Conservation (phyloP, 108 stramenopile species). For the Seminavis robusta region DNA sequence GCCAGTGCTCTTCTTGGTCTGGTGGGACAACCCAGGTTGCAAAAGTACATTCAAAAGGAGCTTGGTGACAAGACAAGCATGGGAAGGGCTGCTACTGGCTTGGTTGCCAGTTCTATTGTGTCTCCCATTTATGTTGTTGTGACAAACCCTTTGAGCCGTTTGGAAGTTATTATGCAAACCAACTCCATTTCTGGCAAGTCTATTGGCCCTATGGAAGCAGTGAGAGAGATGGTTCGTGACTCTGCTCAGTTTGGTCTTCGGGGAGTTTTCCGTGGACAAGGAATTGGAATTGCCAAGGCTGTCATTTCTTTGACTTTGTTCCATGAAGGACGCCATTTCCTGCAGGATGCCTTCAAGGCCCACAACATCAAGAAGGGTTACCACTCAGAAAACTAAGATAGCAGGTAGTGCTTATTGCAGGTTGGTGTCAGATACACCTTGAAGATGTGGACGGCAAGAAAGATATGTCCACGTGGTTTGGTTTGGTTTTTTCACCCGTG, state of each 20-base stretch:
- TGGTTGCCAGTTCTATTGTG: slow-evolving; percentile 79
- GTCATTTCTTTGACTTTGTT: slow-evolving; percentile 81
- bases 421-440: too few species aligned
- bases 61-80: slow-evolving; percentile 63
- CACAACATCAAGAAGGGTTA: slow-evolving; percentile 82
- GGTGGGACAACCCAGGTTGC: slow-evolving; percentile 88
- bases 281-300: slow-evolving; percentile 90
- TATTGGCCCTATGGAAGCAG: slow-evolving; percentile 71
- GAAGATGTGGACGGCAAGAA: too few species aligned
- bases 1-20: slow-evolving; percentile 84
- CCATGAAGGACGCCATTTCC: slow-evolving; percentile 89
- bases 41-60: slow-evolving; percentile 87
- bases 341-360: slow-evolving; percentile 80
- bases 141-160: slow-evolving; percentile 83
- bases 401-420: too few species aligned
- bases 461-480: too few species aligned
- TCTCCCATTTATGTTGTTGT: slow-evolving; percentile 90
- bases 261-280: slow-evolving; percentile 91
- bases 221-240: slow-evolving; percentile 77
- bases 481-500: too few species aligned
- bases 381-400: too few species aligned
- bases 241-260: slow-evolving; percentile 81
- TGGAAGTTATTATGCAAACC: slow-evolving; percentile 95
- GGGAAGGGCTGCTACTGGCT: slow-evolving; percentile 63
- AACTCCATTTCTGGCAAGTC: slow-evolving; percentile 82